Conservation (phyloP, 2,329 filamentous ascomycete genomes). For the Catunica adiposa region DNA sequence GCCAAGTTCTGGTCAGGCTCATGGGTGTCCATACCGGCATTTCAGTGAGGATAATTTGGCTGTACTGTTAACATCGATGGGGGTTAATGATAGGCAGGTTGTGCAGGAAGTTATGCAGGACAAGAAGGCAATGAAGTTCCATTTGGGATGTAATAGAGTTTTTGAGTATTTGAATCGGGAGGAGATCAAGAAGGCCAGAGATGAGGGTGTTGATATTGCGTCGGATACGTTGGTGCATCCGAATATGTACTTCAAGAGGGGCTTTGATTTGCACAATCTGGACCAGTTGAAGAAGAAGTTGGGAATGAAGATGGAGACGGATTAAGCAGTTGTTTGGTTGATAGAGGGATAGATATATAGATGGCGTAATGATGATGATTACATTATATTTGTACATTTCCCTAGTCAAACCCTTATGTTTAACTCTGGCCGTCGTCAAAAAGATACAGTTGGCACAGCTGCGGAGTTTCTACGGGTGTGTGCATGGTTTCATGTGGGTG, state of each 20-base stretch:
- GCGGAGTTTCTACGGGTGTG: background rate
- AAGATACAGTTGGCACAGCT: background rate
- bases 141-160: conserved; percentile 93
- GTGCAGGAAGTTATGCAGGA: conserved; percentile 74
- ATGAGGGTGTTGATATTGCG: conserved; percentile 49
- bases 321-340: background rate
- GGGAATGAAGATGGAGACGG: conserved; percentile 4
- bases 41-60: conserved; percentile 79
- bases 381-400: background rate
- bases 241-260: conserved; percentile 95
- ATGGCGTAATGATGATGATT: background rate
- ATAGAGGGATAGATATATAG: background rate
- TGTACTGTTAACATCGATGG: conserved; percentile 56
- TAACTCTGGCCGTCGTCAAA: background rate
- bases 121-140: conserved; percentile 72
- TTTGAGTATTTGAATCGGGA: conserved; percentile 76
- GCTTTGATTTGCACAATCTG: conserved; percentile 73
- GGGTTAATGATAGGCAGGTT: conserved; percentile 61
- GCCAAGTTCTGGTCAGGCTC: conserved; percentile 70
- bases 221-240: conserved; percentile 90
- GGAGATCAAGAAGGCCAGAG: conserved; percentile 61
- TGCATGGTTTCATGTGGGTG: background rate
- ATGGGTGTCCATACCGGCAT: conserved; percentile 94
- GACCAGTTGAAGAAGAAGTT: conserved; percentile 22
- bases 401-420: too few relatives aligned